Conservation (phyloP, 768 basidiomycete species). For the Pleurotus pulmonarius region DNA sequence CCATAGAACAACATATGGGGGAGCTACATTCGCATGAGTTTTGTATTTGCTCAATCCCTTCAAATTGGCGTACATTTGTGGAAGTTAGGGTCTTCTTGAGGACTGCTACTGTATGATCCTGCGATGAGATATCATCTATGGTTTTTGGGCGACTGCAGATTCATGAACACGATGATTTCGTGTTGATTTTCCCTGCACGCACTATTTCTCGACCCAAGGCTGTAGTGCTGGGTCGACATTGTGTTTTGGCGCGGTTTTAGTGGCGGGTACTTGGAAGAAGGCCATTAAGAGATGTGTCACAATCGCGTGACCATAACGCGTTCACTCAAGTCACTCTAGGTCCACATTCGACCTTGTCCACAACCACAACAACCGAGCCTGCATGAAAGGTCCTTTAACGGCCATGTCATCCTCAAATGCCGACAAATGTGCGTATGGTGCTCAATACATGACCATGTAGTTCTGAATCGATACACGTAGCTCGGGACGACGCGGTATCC, state of each 20-base stretch:
- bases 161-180: constrained; percentile 4
- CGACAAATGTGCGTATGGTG: constrained; percentile 26
- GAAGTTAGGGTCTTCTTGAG: constrained; percentile 87
- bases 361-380: constrained; percentile 16
- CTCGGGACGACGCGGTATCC: constrained; percentile 28
- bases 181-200: constrained; percentile 17
- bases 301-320: constrained; percentile 42
- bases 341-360: constrained; percentile 16
- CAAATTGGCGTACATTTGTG: constrained; percentile 64
- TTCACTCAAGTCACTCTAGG: constrained; percentile 35
- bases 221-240: constrained; percentile 57
- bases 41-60: too few species aligned
- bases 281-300: constrained; percentile 49
- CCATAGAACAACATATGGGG: constrained; percentile 99
- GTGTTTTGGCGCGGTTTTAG: constrained; percentile 40
- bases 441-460: background rate
- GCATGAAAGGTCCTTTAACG: constrained; percentile 23
- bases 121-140: constrained; percentile 95
- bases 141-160: constrained; percentile 84
- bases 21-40: constrained; percentile 47
- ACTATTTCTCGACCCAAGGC: constrained; percentile 99
- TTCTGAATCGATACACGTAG: constrained; percentile 7
- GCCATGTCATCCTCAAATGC: constrained; percentile 32
- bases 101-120: constrained; percentile 94
- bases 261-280: constrained; percentile 55